Evolutionary conservation across 345 rosid species (phyloP), one percentile per base, ranked within the genome.

Genomic region (Populus pruinosa): DNA sequence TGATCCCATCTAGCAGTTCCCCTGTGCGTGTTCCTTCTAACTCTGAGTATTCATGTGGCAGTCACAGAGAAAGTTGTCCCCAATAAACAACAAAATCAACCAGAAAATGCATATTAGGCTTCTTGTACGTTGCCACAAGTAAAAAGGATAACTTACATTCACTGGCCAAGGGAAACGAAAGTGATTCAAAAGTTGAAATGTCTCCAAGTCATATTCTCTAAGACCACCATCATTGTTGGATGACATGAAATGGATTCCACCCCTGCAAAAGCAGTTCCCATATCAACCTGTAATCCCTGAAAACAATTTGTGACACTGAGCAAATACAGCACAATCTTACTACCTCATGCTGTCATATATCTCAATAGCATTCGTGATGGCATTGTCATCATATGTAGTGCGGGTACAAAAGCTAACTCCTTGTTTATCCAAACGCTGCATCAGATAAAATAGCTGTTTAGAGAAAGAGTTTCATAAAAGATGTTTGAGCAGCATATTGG

Each of bases 401-500:
- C 89, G 86, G 61, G 88, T 76, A 76, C 91, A 90, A 75, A 88
- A 90, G 82, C 86, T 85, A 55, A 90, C 87, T 75, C 94, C 92
- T 36, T 71, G 43, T 71, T 82, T 83, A 53, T 86, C 92, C 82
- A 90, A 79, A 67, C 79, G 82, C 90, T 90, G 85, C 77, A 80
- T 25, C 59, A 69, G 44, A 69, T 25, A 69, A 20, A 47, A 17
- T 38, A 68, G 6, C 17, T 13, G 33, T 21, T 66, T 43, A 43
- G 53, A 44, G 35, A 61, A 20, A 2, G 38, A 56, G n/a, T n/a
- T 66, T 36, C 62, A 63, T 5, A 25, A 29, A 36, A 36, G 14
- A 10, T 59, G 29, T 25, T 8, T 10, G 29, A 59, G 29, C 63
- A 1, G 14, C 6, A 23, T 59, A 59, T 23, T n/a, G 29, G 63